Conservation (phyloP, 1,139 yeast species). For the Scheffersomyces cryptocercus region DNA sequence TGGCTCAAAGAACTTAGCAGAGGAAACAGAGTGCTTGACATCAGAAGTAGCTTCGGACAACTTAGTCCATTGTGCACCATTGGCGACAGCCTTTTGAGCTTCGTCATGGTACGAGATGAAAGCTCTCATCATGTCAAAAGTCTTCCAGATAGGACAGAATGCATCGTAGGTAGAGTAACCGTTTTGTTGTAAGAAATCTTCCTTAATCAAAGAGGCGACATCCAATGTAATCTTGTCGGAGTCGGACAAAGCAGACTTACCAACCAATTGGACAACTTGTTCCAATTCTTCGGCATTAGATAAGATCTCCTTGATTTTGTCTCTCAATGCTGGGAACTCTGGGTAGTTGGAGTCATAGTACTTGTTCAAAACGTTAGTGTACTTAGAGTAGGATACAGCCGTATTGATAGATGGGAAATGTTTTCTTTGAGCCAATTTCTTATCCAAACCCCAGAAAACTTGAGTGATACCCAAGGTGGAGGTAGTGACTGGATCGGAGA, state of each 20-base stretch:
- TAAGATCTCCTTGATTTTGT: constrained; percentile 88
- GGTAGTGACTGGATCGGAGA: constrained; percentile 99
- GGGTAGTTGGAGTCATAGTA: constrained; percentile 86
- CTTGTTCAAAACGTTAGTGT: constrained; percentile 81
- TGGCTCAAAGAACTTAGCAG: constrained; percentile 96
- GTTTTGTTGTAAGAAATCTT: constrained; percentile 97
- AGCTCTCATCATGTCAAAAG: constrained; percentile 96
- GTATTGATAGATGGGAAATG: constrained; percentile 99
- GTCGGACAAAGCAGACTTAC: constrained; percentile 96
- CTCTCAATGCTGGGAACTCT: constrained; percentile 87
- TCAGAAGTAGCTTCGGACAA: constrained; percentile 85
- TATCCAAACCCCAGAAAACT: constrained; percentile 99
- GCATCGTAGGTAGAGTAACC: constrained; percentile 98
- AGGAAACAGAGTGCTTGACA: constrained; percentile 89
- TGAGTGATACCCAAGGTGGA: constrained; percentile 98
- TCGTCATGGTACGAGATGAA: constrained; percentile 90
- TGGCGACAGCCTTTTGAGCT: constrained; percentile 94
- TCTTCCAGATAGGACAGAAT: constrained; percentile 99
- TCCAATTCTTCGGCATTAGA: constrained; percentile 97
- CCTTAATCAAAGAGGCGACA: constrained; percentile 87
- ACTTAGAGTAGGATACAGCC: constrained; percentile 92
- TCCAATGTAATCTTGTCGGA: constrained; percentile 95
- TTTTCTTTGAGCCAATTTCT: constrained; percentile 98
- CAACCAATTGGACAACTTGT: constrained; percentile 98
- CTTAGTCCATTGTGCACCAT: constrained; percentile 94